Evolutionary conservation across 441 rosid genomes (phyloP).

Genomic region (Isatis lusitanica): DNA sequence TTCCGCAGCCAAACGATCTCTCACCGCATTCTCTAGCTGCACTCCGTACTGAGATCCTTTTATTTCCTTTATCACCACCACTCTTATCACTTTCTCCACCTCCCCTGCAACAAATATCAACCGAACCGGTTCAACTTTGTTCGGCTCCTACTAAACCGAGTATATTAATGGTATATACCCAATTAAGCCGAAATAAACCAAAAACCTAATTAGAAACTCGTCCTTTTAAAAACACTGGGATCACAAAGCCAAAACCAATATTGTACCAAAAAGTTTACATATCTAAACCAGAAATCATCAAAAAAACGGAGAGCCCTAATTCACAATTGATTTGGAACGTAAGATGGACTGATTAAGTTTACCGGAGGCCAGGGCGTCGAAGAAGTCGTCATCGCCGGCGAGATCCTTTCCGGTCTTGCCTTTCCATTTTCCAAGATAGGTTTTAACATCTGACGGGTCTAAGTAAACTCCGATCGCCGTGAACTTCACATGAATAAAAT

Average conservation of each 20-base stretch:
- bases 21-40: slow-evolving; percentile 64
- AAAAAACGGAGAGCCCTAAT: not conserved
- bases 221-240: not conserved
- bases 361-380: slow-evolving; percentile 72
- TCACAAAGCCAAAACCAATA: not conserved
- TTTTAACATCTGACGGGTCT: slow-evolving; percentile 56
- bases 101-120: slow-evolving; percentile 46
- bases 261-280: not conserved
- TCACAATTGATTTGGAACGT: not conserved
- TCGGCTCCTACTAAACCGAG: not conserved
- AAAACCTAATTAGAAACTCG: not conserved
- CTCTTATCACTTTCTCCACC: slow-evolving; percentile 65
- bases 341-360: slow-evolving; percentile 17
- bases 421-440: slow-evolving; percentile 69
- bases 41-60: slow-evolving; percentile 87
- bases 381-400: slow-evolving; percentile 77
- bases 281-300: not conserved
- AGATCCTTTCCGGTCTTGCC: slow-evolving; percentile 59
- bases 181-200: not conserved
- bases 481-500: slow-evolving; percentile 88
- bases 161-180: not conserved
- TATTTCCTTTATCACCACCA: slow-evolving; percentile 87
- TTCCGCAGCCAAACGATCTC: slow-evolving; percentile 68
- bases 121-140: not conserved
- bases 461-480: slow-evolving; percentile 90